Evolutionary conservation across 1,284 basidiomycete species (phyloP), one percentile per base, ranked within the genome.

Genomic region (Moesziomyces parantarcticus): DNA sequence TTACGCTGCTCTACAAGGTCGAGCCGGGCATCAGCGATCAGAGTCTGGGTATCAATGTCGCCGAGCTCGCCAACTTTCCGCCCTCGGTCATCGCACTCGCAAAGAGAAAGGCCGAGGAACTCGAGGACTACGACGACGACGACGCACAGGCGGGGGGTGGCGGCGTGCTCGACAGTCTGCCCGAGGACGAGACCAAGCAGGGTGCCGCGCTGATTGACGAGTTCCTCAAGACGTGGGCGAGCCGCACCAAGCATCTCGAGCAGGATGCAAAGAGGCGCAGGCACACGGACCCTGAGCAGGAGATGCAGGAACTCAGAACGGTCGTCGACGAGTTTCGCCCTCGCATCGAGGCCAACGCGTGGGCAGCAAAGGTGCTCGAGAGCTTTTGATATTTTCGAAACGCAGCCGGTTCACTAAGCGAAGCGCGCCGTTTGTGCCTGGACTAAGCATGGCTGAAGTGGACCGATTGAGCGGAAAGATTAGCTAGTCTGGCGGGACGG

Each of bases 21-120:
- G 90, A 94, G 80, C 72, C 71, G 53, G 84, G 85, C 20, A 76
- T 85, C 39, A 83, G 92, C 66, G 96, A 99, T 81, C 96, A 98
- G 84, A 95, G 93, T 82, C 97, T 98, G 80, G 97, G 97, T 85
- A 99, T 99, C 46, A 95, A 99, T 77, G 97, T 99, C 21, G 97
- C 97, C 0, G 89, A 96, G 83, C 87, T 99, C 39, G 96, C 97
- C 13, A 93, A 96, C 81, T 99, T 99, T 85, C 97, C 96, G 0
- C 92, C 95, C 58, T 91, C 90, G 67, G 95, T 99, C 5, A 90
- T 98, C 65, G 92, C 91, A 87, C 92, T 94, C 51, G 97, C 97
- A 5, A 93, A 93, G 85, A 88, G 91, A 47, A 99, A 98, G 83
- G 96, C 96, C 0, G 93, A 96, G 76, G 96, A 98, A 76, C 86